phyloP scores from a whole-genome alignment of 441 rosid genomes.

The Populus hybrid region DNA sequence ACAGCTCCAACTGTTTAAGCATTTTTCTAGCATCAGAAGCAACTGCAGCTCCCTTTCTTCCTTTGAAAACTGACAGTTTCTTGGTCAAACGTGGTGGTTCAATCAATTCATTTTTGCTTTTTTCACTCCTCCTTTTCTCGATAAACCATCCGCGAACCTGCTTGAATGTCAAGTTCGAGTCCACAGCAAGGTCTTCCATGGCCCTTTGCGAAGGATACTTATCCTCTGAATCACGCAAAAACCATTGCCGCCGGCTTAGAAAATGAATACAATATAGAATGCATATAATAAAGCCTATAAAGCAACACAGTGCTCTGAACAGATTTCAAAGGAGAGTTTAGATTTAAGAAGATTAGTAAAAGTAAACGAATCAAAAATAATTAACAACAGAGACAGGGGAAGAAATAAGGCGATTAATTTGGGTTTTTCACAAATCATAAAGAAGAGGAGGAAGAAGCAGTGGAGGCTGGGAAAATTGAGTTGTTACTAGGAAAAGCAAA shows the following conservation, averaged over 20 bases:
- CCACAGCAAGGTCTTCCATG: conserved; percentile 50
- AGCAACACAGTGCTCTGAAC: not conserved
- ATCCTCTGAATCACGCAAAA: conserved; percentile 44
- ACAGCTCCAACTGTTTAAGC: conserved; percentile 19
- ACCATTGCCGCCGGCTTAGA: conserved; percentile 14
- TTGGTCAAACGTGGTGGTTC: conserved; percentile 16
- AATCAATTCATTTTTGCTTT: conserved; percentile 22
- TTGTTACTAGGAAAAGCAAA: not conserved
- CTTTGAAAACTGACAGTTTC: conserved; percentile 16
- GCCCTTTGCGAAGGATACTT: conserved; percentile 52
- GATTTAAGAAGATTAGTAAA: not conserved
- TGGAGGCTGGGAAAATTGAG: not conserved
- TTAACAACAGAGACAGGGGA: not conserved
- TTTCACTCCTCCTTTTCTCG: conserved; percentile 65
- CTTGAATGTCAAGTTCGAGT: conserved; percentile 58
- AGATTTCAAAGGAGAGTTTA: not conserved
- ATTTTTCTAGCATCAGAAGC: conserved; percentile 17
- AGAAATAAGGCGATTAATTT: not conserved
- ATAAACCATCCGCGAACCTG: conserved; percentile 79
- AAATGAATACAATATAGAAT: not conserved
- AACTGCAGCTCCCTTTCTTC: conserved; percentile 22
- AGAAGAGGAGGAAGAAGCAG: not conserved
- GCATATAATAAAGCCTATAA: not conserved
- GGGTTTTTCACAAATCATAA: not conserved
- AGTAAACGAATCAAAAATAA: not conserved